Percentiles rank a stretch among this genome's conserved stretches.
Conservation (phyloP, 2,329 filamentous ascomycete species). For the Phyllosticta capitalensis region DNA sequence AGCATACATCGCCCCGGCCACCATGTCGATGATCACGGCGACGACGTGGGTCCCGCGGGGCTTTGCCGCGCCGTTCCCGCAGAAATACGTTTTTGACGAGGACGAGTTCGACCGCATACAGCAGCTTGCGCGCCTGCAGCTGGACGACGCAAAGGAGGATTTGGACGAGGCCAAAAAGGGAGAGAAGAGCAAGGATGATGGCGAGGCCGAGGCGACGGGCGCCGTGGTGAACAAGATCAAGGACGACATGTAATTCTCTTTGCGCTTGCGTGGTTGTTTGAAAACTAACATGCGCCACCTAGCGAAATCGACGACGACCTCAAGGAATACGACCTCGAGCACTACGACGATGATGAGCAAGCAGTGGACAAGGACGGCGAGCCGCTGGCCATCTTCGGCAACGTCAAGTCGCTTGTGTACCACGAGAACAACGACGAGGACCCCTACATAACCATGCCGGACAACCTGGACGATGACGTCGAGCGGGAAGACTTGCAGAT, state of each 20-base stretch:
- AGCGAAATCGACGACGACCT: constrained; percentile 65
- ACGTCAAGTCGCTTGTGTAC: constrained; percentile 86
- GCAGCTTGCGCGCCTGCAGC: constrained; percentile 50
- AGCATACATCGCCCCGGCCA: constrained; percentile 6
- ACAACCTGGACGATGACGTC: constrained; percentile 65
- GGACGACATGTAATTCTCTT: constrained; percentile 15
- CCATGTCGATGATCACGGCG: constrained; percentile 48
- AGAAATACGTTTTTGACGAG: constrained; percentile 42
- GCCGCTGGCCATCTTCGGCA: constrained; percentile 86
- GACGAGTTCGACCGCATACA: constrained; percentile 43
- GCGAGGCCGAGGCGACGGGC: constrained; percentile 14
- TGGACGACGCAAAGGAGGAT: constrained; percentile 87
- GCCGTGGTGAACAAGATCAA: constrained; percentile 14
- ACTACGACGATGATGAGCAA: constrained; percentile 80
- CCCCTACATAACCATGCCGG: constrained; percentile 84
- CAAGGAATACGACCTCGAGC: constrained; percentile 90
- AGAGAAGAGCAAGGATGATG: constrained; percentile 19
- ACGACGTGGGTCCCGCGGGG: constrained; percentile 45
- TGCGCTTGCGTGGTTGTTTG: constrained; percentile 11
- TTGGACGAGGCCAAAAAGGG: constrained; percentile 47
- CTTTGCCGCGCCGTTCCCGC: constrained; percentile 40
- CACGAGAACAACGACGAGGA: constrained; percentile 92
- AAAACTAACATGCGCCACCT: constrained; percentile 9
- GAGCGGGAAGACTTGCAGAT: constrained; percentile 93
- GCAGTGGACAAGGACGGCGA: constrained; percentile 60